Base-by-base conservation (phyloP, 1,284 basidiomycete genomes). In the Rhodotorula sp. region DNA sequence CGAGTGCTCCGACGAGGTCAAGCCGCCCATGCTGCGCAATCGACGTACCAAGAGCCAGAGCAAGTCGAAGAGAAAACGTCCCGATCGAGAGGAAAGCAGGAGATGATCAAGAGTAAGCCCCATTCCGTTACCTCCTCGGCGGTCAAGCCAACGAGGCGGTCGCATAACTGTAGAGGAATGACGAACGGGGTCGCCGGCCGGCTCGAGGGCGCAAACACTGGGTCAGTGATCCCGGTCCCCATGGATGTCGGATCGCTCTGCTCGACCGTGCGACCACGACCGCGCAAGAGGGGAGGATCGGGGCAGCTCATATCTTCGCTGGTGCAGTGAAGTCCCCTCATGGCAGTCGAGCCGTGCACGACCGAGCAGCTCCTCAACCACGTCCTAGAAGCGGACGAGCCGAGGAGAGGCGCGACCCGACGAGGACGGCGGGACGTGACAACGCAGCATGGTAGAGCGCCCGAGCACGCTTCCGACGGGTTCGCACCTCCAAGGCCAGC, bases 31-130 rank as follows among this genome's bases (percentile, higher is more conserved):
- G 51, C 24, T 37, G 37, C 58, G 30, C 20, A 30, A 26, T 17
- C n/a, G 24, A 26, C 15, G 24, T 26, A 17, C 53, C n/a, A 29
- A 54, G 14, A 26, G n/a, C 7, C 6, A 54, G 20, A 54, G 53
- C 53, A 29, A 8, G 53, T 46, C 53, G 37, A 18, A 24, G 12
- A 7, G 33, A 29, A 53, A 45, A 42, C 33, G 24, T 51, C 14
- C n/a, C n/a, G n/a, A n/a, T n/a, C n/a, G n/a, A n/a, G 54, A 15
- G 45, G 44, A 29, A 37, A 46, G 42, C 51, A 26, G 56, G 62
- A 64, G 67, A 44, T 53, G 61, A 62, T n/a, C 62, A 29, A 64
- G 67, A 68, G 67, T 68, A 68, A 68, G 67, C 67, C 67, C 67
- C 67, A 68, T 68, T 68, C 67, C 62, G 67, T 63, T 68, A 64